Percentiles rank a stretch among this genome's conserved stretches.
These are phyloP conservation scores for Arabidopsis suecica DNA, from an alignment of 345 rosid genomes.

Conservation along the genomic window DNA sequence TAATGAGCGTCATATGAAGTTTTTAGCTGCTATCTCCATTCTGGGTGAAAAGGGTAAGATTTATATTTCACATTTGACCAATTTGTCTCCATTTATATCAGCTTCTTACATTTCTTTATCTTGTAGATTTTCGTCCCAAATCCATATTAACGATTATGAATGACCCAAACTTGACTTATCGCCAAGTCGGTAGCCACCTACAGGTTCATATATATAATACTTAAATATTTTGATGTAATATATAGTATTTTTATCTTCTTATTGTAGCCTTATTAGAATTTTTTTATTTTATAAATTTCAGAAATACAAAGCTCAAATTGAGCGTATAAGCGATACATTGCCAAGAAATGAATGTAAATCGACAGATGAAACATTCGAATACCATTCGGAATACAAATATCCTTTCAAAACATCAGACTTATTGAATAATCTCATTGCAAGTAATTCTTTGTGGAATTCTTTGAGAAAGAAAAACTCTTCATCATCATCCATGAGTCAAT, in stretches of 20 bases:
- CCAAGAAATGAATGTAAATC: not conserved
- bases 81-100: not conserved
- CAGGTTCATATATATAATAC: constrained; percentile 51
- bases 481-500: not conserved
- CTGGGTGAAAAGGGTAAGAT: constrained; percentile 49
- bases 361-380: not conserved
- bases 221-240: not conserved
- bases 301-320: constrained; percentile 54
- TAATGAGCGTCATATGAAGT: constrained; percentile 51
- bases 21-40: constrained; percentile 45
- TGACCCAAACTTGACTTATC: constrained; percentile 50
- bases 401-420: constrained; percentile 25
- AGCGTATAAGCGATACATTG: constrained; percentile 5
- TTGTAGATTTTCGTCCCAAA: constrained; percentile 57
- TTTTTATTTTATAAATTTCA: constrained; percentile 29
- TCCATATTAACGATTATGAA: constrained; percentile 50
- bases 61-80: not conserved
- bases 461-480: not conserved
- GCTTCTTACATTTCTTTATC: not conserved
- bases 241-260: not conserved
- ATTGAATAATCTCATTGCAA: not conserved
- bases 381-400: constrained; percentile 23
- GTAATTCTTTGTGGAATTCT: constrained; percentile 8
- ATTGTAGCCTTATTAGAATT: not conserved
- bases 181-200: constrained; percentile 65